phyloP scores from a whole-genome alignment of 768 basidiomycete genomes.

The Mycena epipterygia region DNA sequence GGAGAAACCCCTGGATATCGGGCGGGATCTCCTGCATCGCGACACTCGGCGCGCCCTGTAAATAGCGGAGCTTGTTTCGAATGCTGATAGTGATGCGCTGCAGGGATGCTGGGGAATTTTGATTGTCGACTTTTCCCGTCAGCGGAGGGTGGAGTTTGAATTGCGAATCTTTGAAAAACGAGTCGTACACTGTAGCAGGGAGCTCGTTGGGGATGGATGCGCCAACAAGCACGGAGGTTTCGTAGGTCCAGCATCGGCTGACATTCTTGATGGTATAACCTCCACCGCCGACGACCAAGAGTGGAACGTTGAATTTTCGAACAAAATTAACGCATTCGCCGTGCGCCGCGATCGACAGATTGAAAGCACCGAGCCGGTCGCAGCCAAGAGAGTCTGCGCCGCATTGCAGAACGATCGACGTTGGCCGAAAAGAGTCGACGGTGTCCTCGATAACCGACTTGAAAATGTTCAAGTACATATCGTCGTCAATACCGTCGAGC shows the following conservation, averaged over 20 bases:
- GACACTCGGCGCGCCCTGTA: conserved; percentile 97
- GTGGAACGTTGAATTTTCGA: conserved; percentile 89
- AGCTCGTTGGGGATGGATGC: conserved; percentile 87
- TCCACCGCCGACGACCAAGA: conserved; percentile 94
- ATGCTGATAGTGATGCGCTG: conserved; percentile 91
- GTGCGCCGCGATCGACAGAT: conserved; percentile 96
- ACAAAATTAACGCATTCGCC: conserved; percentile 99
- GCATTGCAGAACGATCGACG: conserved; percentile 94
- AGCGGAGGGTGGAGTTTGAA: conserved; percentile 96
- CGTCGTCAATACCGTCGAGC: conserved; percentile 96
- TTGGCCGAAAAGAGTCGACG: conserved; percentile 88
- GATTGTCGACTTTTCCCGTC: conserved; percentile 92
- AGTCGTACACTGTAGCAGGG: conserved; percentile 90
- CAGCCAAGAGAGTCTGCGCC: conserved; percentile 97
- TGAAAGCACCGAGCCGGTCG: conserved; percentile 96
- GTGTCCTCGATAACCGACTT: conserved; percentile 97
- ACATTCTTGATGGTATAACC: conserved; percentile 99
- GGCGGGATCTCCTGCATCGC: conserved; percentile 98
- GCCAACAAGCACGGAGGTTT: conserved; percentile 93
- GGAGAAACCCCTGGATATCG: conserved; percentile 83
- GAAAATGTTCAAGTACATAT: conserved; percentile 96
- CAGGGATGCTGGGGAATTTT: conserved; percentile 85
- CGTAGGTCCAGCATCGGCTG: conserved; percentile 98
- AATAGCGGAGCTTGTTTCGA: conserved; percentile 89
- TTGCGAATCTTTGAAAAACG: conserved; percentile 92